These are phyloP conservation scores for Corylus avellana DNA, from an alignment of 306 rosid species.

Conservation along the genomic window DNA sequence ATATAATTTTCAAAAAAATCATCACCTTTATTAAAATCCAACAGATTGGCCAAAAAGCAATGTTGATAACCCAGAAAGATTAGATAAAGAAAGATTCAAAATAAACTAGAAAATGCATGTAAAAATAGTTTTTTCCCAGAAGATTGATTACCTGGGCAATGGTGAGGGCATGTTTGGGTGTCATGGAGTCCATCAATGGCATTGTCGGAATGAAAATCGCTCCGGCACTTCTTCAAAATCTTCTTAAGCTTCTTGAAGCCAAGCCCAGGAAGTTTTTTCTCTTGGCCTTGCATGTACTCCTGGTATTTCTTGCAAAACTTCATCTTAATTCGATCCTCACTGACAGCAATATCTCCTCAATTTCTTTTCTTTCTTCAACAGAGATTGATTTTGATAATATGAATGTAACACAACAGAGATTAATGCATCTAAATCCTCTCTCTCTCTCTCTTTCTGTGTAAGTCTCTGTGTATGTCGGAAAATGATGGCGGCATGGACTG, in stretches of 20 bases:
- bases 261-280: slow-evolving; percentile 70
- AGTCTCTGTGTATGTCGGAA: not conserved
- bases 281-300: slow-evolving; percentile 77
- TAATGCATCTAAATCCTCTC: no score
- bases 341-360: no score
- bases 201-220: slow-evolving; percentile 40
- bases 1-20: not conserved
- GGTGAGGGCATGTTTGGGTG: slow-evolving; percentile 56
- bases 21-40: not conserved
- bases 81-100: not conserved
- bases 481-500: not conserved
- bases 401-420: no score
- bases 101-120: not conserved
- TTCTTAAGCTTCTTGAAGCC: slow-evolving; percentile 91
- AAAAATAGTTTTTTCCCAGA: no score
- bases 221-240: slow-evolving; percentile 73
- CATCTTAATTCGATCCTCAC: slow-evolving; percentile 33
- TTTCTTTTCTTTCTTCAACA: no score
- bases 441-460: not conserved
- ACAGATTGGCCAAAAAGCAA: not conserved
- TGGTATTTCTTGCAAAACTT: slow-evolving; percentile 93
- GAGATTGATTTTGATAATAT: not conserved
- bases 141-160: slow-evolving; percentile 58
- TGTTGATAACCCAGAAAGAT: not conserved
- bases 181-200: slow-evolving; percentile 24